Evolutionary conservation across 2,329 filamentous ascomycete species (phyloP), one percentile per base, ranked within the genome.

Genomic region (Botrytis byssoidea): DNA sequence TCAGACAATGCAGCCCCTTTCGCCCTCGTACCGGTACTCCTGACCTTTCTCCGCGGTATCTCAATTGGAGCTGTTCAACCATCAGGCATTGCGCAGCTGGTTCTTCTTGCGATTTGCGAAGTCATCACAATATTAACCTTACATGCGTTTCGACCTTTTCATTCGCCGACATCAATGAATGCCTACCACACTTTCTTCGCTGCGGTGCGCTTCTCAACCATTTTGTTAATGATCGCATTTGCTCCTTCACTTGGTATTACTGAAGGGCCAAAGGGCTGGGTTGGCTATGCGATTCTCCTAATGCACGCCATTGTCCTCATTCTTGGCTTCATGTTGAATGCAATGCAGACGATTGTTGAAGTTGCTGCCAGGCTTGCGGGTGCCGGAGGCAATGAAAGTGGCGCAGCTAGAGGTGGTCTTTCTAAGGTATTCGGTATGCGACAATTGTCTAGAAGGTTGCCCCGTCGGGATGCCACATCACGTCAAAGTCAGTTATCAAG

Each of bases 131-230:
- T 98, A 51, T 86, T 98, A 63, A 95, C 95, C 0, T 85, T 98
- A 7, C 91, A 96, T 78, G 93, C 94, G 12, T 97, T 98, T 84
- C 90, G 93, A 25, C 96, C 96, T 0, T 99, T 97, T 80, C 91
- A 95, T 75, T 90, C 91, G 2, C 90, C 95, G 35, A 98, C 96
- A 0, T 98, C 95, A 42, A 99, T 99, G 96, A 98, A 98, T 81
- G 90, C 93, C 16, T 98, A 98, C 78, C 95, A 98, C 79, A 93
- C 92, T 2, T 89, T 94, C 75, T 97, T 98, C 82, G 89, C 94
- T 0, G 84, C 88, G 3, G 85, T 97, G 22, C 90, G 96, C 48
- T 91, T 98, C 46, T 83, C 93, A 66, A 92, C 92, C 0, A 88
- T 94, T 65, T 85, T 95, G 72, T 84, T 95, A 72, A 94, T 93